Evolutionary conservation across 305 asterid species (phyloP).

Genomic region (Fraxinus ornus): DNA sequence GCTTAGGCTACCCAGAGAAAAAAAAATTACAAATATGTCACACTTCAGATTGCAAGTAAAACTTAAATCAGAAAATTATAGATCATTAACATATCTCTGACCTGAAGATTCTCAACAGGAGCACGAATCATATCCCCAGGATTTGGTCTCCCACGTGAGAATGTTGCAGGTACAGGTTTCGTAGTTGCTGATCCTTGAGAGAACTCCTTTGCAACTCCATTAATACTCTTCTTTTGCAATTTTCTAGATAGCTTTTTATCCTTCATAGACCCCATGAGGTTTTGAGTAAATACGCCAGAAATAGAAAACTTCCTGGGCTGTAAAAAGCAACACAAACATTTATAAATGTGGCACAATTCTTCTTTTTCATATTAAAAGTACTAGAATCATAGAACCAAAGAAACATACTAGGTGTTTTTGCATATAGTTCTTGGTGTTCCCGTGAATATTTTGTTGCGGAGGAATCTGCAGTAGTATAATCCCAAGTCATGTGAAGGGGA

Average conservation of each 20-base stretch:
- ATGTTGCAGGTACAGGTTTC: slow-evolving; percentile 1
- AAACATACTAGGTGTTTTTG: not conserved
- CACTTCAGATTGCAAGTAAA: not conserved
- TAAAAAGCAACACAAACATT: not conserved
- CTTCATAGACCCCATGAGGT: not conserved
- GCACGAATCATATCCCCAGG: slow-evolving; percentile 12
- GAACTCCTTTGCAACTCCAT: not conserved
- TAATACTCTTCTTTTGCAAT: slow-evolving; percentile 9
- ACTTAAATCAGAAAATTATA: not conserved
- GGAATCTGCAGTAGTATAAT: slow-evolving; percentile 14
- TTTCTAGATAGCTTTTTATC: not conserved
- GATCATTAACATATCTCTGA: slow-evolving; percentile 6
- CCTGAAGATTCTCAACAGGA: slow-evolving; percentile 28
- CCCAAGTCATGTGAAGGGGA: not conserved
- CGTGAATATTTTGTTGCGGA: not conserved
- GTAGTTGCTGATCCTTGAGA: slow-evolving; percentile 9
- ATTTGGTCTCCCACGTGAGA: slow-evolving; percentile 4
- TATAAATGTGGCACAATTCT: not conserved
- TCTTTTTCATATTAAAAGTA: not conserved
- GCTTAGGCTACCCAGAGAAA: not conserved
- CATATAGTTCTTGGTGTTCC: not conserved
- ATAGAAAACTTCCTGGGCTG: slow-evolving; percentile 21
- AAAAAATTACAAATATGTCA: not conserved
- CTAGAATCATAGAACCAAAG: not conserved
- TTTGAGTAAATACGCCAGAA: slow-evolving; percentile 2